Evolutionary conservation across 352 stramenopile species (phyloP).

Genomic region (Aphanomyces euteiches): DNA sequence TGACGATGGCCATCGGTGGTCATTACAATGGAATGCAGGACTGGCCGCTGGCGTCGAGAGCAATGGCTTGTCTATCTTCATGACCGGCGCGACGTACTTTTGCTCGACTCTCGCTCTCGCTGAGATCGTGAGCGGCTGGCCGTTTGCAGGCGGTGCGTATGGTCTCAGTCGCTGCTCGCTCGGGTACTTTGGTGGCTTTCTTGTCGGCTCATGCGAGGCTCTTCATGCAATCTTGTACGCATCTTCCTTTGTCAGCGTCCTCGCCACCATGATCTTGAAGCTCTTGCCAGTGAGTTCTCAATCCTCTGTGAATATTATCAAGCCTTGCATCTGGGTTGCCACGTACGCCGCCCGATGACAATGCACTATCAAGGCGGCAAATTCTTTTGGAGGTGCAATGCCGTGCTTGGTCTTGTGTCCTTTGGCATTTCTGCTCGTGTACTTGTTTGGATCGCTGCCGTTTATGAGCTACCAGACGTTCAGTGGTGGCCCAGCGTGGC

Average conservation of each 20-base stretch:
- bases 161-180: constrained; percentile 43
- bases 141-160: constrained; percentile 47
- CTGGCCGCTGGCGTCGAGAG: constrained; percentile 42
- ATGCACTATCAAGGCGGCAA: constrained; percentile 39
- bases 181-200: constrained; percentile 43
- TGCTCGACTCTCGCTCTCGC: constrained; percentile 43
- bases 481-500: not conserved
- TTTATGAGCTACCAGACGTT: constrained; percentile 35
- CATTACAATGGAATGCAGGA: constrained; percentile 53
- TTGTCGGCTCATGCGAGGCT: constrained; percentile 51
- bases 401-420: constrained; percentile 35
- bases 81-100: constrained; percentile 44
- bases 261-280: constrained; percentile 42
- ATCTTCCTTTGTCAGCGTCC: constrained; percentile 35
- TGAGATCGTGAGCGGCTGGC: constrained; percentile 45
- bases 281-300: constrained; percentile 4
- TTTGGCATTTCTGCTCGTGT: constrained; percentile 42
- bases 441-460: constrained; percentile 37
- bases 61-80: constrained; percentile 41
- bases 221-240: constrained; percentile 52
- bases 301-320: constrained; percentile 1
- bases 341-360: constrained; percentile 40
- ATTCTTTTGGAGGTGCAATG: constrained; percentile 48
- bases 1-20: constrained; percentile 52
- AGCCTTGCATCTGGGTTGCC: constrained; percentile 35